Base-by-base conservation (phyloP, 202 grass and related monocot genomes). In the Setaria italica region DNA sequence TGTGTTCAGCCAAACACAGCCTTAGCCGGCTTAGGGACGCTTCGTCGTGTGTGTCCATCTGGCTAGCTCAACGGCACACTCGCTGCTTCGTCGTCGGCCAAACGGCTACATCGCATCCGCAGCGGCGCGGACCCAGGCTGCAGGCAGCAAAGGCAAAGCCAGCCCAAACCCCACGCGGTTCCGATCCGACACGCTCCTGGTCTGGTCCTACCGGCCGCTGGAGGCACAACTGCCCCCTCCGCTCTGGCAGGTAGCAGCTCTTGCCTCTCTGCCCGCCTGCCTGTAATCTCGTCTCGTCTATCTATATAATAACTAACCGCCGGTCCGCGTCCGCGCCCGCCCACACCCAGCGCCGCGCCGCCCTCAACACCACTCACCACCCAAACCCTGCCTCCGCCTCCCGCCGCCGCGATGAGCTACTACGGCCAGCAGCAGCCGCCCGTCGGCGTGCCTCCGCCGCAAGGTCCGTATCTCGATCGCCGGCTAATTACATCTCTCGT, bases 401-500 rank as follows among this genome's bases (percentile, higher is more conserved):
- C 39, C 39, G 63, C 64, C 20, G 64, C 80, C 81, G 64, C 77
- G 83, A 97, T 97, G 94, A 94, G 88, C 88, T 97, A 97, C 84
- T 97, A 97, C 80, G 84, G 82, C 70, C 94, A 94, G 79, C 79
- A 55, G 87, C 94, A 89, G 79, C 94, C 88, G 5, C 92, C 94
- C 56, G 90, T 94, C 60, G 92, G 95, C 67, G 95, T 85, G 53
- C 95, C 90, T 17, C 95, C 95, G 63, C 42, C 83, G 56, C 95
- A 97, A 92, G 95, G 95, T 94, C 3, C 16, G 58, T 4, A 10
- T 59, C n/a, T 55, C 30, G 62, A 11, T 11, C n/a, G n/a, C 57
- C n/a, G 57, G n/a, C 57, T n/a, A 41, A 41, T 41, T 62, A 4
- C 10, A 5, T 14, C 48, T 4, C 58, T 46, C 58, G 3, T 5